Evolutionary conservation across 2,329 filamentous ascomycete genomes (phyloP), one percentile per base, ranked within the genome.

Genomic region (Hypoxylon rubiginosum): DNA sequence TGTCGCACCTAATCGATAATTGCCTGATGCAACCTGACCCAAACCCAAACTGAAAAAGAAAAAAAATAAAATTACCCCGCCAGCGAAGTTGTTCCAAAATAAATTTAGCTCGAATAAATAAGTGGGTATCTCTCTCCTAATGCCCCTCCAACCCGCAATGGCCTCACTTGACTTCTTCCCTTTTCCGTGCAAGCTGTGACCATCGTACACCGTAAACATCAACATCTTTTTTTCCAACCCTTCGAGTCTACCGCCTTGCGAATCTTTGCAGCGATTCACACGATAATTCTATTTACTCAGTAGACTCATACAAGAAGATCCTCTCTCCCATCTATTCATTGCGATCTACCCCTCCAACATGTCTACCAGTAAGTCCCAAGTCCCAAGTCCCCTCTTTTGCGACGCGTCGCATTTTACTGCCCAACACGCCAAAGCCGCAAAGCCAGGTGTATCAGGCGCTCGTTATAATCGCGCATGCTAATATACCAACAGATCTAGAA

Each of bases 61-160:
- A 64, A 65, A 56, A 62, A 59, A 53, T 34, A 59, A 62, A 55
- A 62, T 57, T 66, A 68, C 63, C 63, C 62, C 66, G 62, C 66
- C 58, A 66, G 61, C 46, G 19, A 39, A 58, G 19, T 32, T 46
- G 17, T 45, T 46, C 58, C 63, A 66, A 66, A 66, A 62, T 58
- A 65, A 61, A 62, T 50, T 61, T 62, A 69, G 60, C 53, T 56
- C 60, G 43, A 39, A 60, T 60, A 58, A 63, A 69, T 64, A 64
- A 67, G 57, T 58, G 59, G 64, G 15, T 10, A 48, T 15, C 11
- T 51, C 19, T 26, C 19, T n/a, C 43, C 41, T 41, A 61, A 51
- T 68, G 66, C 68, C 66, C 66, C 66, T 71, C 63, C 63, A 69
- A 62, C 59, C 58, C 52, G 56, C 56, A 65, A 65, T 68, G 63